Base-by-base conservation (phyloP, 192 early-diverging fungal species). In the Gonapodya sp. region DNA sequence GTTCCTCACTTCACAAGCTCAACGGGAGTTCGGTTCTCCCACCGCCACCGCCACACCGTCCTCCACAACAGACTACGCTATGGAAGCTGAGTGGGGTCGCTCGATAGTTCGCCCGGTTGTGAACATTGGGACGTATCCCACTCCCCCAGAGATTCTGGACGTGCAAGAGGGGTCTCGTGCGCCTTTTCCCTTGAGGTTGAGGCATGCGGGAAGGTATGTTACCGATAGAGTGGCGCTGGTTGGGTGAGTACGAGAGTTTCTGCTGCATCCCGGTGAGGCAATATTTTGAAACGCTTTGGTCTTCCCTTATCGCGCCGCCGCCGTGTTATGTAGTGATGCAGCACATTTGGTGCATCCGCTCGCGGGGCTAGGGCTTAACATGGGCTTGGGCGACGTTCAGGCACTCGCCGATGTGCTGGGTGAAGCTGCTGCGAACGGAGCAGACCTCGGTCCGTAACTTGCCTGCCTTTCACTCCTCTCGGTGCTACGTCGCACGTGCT, bases 311-410 rank as follows among this genome's bases (percentile, higher is more conserved):
- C n/a, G n/a, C n/a, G n/a, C n/a, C n/a, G n/a, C n/a, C n/a, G n/a
- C n/a, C 80, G 31, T 1, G n/a, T 81, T 0, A 34, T 73, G 34
- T 82, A 93, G 93, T 1, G 97, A 99, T 84, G 96, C 97, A 31
- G 97, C 96, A 31, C 97, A 99, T 84, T 90, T 94, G 0, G 92
- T 97, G 73, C 96, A 99, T 83, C 97, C 97, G 35, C 88, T 98
- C 79, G 97, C 96, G 2, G 97, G 97, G 1, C 97, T 97, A 86
- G 97, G 97, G 14, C 86, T 99, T 34, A 99, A 99, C 85, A 90
- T 97, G 84, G 97, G 96, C 0, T 83, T 99, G 1, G 88, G 91
- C 18, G 97, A 99, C 85, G 94, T 94, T 0, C 88, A 93, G 82
- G 86, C 88, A 36, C 85, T 99, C 30, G 84, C 89, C 0, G 82